These are phyloP conservation scores for Domatiomyces catenatus DNA, from an alignment of 2,329 filamentous ascomycete genomes.

Conservation along the genomic window DNA sequence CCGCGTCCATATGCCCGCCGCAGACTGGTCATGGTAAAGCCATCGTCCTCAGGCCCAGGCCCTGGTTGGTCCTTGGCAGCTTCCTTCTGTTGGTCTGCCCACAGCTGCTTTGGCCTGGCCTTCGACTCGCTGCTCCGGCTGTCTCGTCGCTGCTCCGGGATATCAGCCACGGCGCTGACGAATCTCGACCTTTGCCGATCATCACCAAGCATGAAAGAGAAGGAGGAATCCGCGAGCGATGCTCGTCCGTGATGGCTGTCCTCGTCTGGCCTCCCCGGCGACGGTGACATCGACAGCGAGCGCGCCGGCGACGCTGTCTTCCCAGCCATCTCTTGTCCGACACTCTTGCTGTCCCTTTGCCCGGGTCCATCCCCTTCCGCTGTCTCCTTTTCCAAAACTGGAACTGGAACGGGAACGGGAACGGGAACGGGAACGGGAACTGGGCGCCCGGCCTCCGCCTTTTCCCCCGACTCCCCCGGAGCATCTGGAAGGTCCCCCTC, in stretches of 20 bases:
- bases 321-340: background rate
- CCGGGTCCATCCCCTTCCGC: background rate
- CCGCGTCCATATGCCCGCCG: constrained; percentile 12
- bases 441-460: too few species aligned
- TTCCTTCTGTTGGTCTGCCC: constrained; percentile 7
- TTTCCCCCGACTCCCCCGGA: too few species aligned
- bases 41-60: constrained; percentile 22
- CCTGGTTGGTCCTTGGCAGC: constrained; percentile 18
- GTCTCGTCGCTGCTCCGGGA: constrained; percentile 29
- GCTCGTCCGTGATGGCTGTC: constrained; percentile 19
- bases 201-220: constrained; percentile 37
- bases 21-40: constrained; percentile 27
- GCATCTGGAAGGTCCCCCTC: background rate
- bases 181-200: constrained; percentile 30
- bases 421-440: too few species aligned
- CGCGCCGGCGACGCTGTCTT: background rate
- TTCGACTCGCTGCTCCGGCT: constrained; percentile 23
- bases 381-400: constrained; percentile 2
- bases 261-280: background rate
- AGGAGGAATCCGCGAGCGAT: constrained; percentile 31
- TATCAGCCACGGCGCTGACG: constrained; percentile 30
- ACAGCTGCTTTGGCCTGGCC: constrained; percentile 20
- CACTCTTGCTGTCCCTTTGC: background rate
- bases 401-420: too few species aligned
- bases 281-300: background rate